Evolutionary conservation across 1,284 basidiomycete genomes (phyloP).

Genomic region (Abortiporus biennis): DNA sequence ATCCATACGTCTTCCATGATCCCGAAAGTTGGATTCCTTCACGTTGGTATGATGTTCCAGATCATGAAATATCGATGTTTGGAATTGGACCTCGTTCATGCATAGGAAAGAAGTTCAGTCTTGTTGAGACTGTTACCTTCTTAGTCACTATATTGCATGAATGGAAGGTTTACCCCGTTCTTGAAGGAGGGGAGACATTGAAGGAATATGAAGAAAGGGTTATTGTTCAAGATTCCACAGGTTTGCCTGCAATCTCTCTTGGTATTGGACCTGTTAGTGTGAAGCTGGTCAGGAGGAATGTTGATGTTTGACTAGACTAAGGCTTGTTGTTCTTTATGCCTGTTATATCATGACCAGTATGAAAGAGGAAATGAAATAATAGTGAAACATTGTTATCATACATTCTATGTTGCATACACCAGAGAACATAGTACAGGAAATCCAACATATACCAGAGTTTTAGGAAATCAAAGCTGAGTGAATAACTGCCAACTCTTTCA

Average conservation of each 20-base stretch:
- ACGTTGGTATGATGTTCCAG: conserved; percentile 29
- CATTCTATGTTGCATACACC: too few species aligned
- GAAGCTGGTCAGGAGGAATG: not conserved
- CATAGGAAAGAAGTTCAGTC: conserved; percentile 49
- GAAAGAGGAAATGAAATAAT: not conserved
- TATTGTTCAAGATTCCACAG: conserved; percentile 20
- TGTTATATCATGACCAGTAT: not conserved
- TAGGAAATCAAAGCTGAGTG: too few species aligned
- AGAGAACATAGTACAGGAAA: too few species aligned
- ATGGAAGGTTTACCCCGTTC: conserved; percentile 39
- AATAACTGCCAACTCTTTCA: not conserved
- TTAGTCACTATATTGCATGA: conserved; percentile 43
- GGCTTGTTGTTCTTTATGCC: not conserved
- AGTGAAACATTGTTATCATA: too few species aligned
- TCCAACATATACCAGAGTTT: too few species aligned
- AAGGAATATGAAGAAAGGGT: conserved; percentile 39
- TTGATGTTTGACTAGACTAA: not conserved
- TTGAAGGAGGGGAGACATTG: conserved; percentile 34
- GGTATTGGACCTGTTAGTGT: conserved; percentile 1
- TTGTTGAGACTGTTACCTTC: conserved; percentile 44
- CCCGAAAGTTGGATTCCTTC: conserved; percentile 32
- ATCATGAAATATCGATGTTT: conserved; percentile 1
- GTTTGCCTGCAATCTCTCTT: not conserved
- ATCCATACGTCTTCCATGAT: conserved; percentile 32
- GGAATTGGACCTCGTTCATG: conserved; percentile 42